phyloP scores from a whole-genome alignment of 2,329 filamentous ascomycete species.

The Aspergillus novoparasiticus region DNA sequence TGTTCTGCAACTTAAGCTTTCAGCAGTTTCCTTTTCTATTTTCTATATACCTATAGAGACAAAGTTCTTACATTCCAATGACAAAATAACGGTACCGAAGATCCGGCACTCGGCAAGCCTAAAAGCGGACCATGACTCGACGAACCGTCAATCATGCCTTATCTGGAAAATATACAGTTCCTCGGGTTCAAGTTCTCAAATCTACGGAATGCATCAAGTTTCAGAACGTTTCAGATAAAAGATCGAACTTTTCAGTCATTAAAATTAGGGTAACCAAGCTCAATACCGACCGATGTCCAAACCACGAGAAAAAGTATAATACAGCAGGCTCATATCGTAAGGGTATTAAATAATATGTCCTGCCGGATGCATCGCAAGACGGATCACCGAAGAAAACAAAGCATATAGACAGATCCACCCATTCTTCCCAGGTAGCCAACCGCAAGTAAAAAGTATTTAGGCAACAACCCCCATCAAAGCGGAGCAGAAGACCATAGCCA shows the following conservation, averaged over 20 bases:
- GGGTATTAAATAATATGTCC: neutral
- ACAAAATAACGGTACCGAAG: too few relatives aligned
- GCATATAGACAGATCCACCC: neutral
- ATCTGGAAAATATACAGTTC: neutral
- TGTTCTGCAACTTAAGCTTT: too few relatives aligned
- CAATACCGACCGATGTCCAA: neutral
- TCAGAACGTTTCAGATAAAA: neutral
- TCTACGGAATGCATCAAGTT: neutral
- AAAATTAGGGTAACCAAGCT: neutral
- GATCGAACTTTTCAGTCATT: neutral
- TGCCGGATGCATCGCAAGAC: neutral
- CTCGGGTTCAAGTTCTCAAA: neutral
- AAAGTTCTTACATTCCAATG: too few relatives aligned
- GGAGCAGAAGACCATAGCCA: conserved; percentile 36
- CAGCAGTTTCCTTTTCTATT: neutral
- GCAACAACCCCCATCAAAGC: conserved; percentile 30
- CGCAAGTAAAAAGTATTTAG: neutral
- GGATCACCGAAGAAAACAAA: neutral
- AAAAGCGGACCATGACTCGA: too few relatives aligned
- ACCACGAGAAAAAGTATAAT: neutral
- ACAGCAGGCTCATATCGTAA: neutral
- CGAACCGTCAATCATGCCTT: neutral
- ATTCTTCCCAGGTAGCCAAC: neutral
- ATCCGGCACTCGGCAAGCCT: too few relatives aligned
- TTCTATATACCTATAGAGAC: too few relatives aligned